Evolutionary conservation across 2,329 filamentous ascomycete genomes (phyloP), one percentile per base, ranked within the genome.

Genomic region (Aspergillus sp.): DNA sequence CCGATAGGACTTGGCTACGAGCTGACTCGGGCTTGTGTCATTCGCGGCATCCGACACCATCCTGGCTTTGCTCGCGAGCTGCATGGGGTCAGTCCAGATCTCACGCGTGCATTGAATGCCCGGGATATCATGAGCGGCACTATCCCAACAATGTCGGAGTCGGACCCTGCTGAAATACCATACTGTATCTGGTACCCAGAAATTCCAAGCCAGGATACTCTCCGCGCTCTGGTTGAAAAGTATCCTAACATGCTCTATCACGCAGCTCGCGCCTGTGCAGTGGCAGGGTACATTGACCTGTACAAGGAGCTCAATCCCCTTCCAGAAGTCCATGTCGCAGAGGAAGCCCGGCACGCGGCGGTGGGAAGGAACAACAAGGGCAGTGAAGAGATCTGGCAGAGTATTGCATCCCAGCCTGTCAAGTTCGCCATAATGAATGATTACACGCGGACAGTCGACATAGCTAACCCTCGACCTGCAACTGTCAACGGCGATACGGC

Each of bases 201-300:
- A 1, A 27, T 71, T 0, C 70, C 77, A 2, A 59, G 54, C 0
- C 73, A 78, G 55, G 68, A 72, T 1, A 79, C 73, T 0, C 73
- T 75, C 22, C 69, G 74, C 2, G 44, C 64, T 1, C 57, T 80
- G n/a, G 70, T 64, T 4, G 13, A 39, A 1, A 58, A 55, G 1
- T 77, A 70, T 59, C 73, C 73, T 15, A 51, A 48, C 48, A 11
- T 56, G 22, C 7, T 48, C 44, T 72, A 77, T 70, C 59, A 64
- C 39, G 61, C 63, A 2, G 66, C 59, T 11, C 58, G 64, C 2
- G 63, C 64, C 0, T 67, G 64, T 60, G 65, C 64, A 40, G 61
- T 47, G 4, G 63, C 63, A 2, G 58, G 61, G 0, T 66, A 65
- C 51, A 47, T 56, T 6, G 37, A 56, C 44, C 55, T 68, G 11